Base-by-base conservation (phyloP, 2,329 filamentous ascomycete species). In the Cladophialophora yegresii region DNA sequence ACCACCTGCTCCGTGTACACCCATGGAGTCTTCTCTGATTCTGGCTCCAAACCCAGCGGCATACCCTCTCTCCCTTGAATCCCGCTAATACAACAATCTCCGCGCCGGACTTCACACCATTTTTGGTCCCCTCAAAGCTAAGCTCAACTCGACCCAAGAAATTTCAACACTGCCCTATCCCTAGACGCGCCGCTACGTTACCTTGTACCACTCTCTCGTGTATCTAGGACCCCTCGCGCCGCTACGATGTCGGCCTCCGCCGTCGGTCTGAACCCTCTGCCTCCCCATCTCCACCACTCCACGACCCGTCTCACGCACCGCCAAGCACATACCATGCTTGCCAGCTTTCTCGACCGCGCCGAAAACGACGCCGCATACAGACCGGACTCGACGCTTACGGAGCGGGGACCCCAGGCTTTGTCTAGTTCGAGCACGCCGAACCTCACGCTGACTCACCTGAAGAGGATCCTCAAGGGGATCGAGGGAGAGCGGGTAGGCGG, bases 351-450 rank as follows among this genome's bases (percentile, higher is more conserved):
- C 23, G 54, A 62, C 9, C 64, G 49, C n/a, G 64, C 71, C 36
- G 66, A 69, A 32, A 66, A 63, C 23, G 63, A 71, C 62, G 65
- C 71, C 20, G 67, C 73, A 10, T 72, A 75, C 61, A 87, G 88
- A 28, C 87, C 86, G 9, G 74, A 81, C 0, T 73, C 79, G 1
- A 75, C 77, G 5, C 81, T 96, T 1, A 66, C 69, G 20, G 67
- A 70, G 36, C 67, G 62, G 32, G 70, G 71, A 0, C 67, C 68
- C 12, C 62, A 71, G 53, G 65, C 69, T 0, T 50, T 63, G 28
- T 61, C 60, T 10, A 63, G 62, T 1, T 67, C 62, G 36, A 51
- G 54, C 13, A 63, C 51, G 26, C 63, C 65, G 23, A 71, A 71
- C 40, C 57, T 72, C 28, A 70, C 67, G 26, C 64, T 72, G 1